Base-by-base conservation (phyloP, 2,329 filamentous ascomycete species). In the Pleoardoris graminearum region DNA sequence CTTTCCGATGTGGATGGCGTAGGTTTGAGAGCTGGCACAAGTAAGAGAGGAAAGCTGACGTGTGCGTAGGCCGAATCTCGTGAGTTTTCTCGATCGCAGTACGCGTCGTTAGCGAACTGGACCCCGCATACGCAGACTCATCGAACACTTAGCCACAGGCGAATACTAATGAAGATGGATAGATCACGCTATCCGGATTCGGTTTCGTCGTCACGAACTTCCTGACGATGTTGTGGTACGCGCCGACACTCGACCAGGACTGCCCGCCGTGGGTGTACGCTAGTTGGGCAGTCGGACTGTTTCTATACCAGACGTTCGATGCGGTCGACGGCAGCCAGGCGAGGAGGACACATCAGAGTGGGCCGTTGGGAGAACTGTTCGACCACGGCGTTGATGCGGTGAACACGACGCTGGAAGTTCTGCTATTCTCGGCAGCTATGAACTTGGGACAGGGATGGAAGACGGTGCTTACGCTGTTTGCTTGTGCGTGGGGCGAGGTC, bases 301-400 rank as follows among this genome's bases (percentile, higher is more conserved):
- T 97, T 73, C 75, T 97, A 46, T 99, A 99, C 76, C 94, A 99
- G 82, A 97, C 93, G 1, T 97, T 99, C 76, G 94, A 99, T 76
- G 94, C 93, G 1, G 91, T 97, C 22, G 94, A 99, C 75, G 94
- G 94, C 47, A 84, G 88, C 25, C 94, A 99, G 74, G 94, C 94
- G 4, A 86, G 93, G 67, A 86, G 94, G 71, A 99, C 94, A 17
- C 86, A 83, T 62, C 94, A 97, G 73, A 96, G 90, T 70, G 93
- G 94, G 11, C 94, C 94, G 6, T 80, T 99, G 27, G 94, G 94
- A 60, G 94, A 99, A 75, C 84, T 99, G 21, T 99, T 99, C 71
- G 94, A 99, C 72, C 94, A 99, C 75, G 92, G 82, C 57, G 94
- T 99, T 61, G 94, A 99, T 75, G 94, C 94, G 25, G 85, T 95